Conservation (phyloP, 371 early-diverging fungal species). For the Amoeboradix gromovi region DNA sequence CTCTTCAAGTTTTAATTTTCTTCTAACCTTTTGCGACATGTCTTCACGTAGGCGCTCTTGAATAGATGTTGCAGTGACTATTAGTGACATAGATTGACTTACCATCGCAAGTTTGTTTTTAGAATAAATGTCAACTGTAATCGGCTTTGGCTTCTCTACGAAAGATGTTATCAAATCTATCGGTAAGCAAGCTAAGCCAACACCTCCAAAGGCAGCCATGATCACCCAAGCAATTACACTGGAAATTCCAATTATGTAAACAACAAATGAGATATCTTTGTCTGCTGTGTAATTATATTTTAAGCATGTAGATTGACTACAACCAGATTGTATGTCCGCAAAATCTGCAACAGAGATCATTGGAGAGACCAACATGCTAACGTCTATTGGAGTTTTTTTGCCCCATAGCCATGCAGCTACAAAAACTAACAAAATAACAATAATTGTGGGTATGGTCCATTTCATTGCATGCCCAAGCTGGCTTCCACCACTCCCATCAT, state of each 20-base stretch:
- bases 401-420: constrained; percentile 13
- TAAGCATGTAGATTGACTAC: no score
- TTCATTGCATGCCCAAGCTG: constrained; percentile 24
- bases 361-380: constrained; percentile 6
- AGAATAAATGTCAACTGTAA: constrained; percentile 10
- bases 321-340: neutral
- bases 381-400: constrained; percentile 13
- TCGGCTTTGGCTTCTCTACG: constrained; percentile 18
- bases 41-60: no score
- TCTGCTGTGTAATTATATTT: neutral
- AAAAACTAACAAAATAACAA: constrained; percentile 11
- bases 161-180: constrained; percentile 17
- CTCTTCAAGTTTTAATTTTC: no score
- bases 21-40: no score
- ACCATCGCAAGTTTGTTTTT: no score
- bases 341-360: constrained; percentile 4
- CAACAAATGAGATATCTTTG: constrained; percentile 12
- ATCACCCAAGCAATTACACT: constrained; percentile 19
- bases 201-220: constrained; percentile 22
- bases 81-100: no score
- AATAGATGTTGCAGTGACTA: no score
- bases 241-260: constrained; percentile 18
- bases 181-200: constrained; percentile 18
- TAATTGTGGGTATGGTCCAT: constrained; percentile 16
- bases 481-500: constrained; percentile 11